Evolutionary conservation across 1,284 basidiomycete genomes (phyloP).

Genomic region (Malassezia yamatoensis): DNA sequence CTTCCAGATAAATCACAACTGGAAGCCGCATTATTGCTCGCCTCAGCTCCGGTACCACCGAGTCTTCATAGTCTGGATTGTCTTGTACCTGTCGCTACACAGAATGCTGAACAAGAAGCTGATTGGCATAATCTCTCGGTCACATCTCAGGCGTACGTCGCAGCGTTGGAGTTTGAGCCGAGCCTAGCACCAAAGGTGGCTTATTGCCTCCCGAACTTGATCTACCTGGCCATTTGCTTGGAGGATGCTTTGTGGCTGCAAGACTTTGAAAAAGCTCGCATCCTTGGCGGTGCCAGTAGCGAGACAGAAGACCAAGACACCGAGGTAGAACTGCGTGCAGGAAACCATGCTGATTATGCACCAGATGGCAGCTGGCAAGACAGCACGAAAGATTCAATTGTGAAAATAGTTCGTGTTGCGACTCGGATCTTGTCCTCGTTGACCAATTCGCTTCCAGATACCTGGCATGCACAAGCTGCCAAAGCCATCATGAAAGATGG

Average conservation of each 20-base stretch:
- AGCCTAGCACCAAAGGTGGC: constrained; percentile 52
- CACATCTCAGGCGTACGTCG: constrained; percentile 56
- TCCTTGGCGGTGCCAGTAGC: background rate
- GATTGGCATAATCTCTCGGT: constrained; percentile 56
- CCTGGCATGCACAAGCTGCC: constrained; percentile 11
- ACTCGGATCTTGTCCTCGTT: constrained; percentile 3
- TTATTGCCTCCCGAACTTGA: constrained; percentile 48
- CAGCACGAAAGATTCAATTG: background rate
- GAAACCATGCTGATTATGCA: background rate
- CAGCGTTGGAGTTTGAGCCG: constrained; percentile 58
- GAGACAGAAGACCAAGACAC: background rate
- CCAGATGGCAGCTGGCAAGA: too few relatives aligned
- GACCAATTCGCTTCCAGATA: background rate
- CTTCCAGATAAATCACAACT: constrained; percentile 5
- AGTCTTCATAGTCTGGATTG: constrained; percentile 23
- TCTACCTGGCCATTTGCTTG: constrained; percentile 44
- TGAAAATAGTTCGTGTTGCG: constrained; percentile 4
- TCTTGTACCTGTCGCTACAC: constrained; percentile 49
- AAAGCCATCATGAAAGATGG: background rate
- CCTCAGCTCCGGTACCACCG: background rate
- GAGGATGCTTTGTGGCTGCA: constrained; percentile 49
- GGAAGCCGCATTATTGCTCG: background rate
- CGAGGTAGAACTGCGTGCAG: background rate
- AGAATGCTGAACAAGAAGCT: background rate
- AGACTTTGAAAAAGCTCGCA: constrained; percentile 2